A percentile compares a stretch with the other conserved stretches of the same genome.
Evolutionary conservation across 768 basidiomycete genomes (phyloP).

Genomic region (Hypholoma fasciculare): DNA sequence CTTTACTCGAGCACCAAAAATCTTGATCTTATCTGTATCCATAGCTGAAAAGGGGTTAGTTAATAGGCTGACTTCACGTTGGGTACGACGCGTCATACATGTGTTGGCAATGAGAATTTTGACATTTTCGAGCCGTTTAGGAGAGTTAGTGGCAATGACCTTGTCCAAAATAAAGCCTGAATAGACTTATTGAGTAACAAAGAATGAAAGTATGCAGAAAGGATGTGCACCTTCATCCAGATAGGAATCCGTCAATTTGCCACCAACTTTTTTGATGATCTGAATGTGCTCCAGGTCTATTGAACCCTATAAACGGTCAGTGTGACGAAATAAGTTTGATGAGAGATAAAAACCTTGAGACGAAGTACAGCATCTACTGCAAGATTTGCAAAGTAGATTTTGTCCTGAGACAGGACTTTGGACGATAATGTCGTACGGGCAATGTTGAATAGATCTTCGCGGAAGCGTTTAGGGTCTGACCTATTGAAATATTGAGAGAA

Average conservation of each 20-base stretch:
- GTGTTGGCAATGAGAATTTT: conserved; percentile 98
- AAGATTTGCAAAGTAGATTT: conserved; percentile 96
- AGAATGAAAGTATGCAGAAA: background rate
- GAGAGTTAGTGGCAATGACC: conserved; percentile 89
- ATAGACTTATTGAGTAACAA: background rate
- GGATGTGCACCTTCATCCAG: conserved; percentile 80
- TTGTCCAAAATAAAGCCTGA: conserved; percentile 98
- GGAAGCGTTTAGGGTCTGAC: conserved; percentile 72
- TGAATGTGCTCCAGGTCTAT: conserved; percentile 98
- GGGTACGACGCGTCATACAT: conserved; percentile 51
- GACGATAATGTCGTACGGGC: conserved; percentile 94
- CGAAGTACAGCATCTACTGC: conserved; percentile 96
- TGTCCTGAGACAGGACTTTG: conserved; percentile 96
- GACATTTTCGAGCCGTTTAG: conserved; percentile 91
- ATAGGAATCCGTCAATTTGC: conserved; percentile 97
- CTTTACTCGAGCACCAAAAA: conserved; percentile 95
- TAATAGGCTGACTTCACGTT: background rate
- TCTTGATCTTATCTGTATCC: conserved; percentile 99
- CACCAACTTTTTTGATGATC: conserved; percentile 99
- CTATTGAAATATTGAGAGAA: conserved; percentile 34
- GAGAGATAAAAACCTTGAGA: conserved; percentile 56
- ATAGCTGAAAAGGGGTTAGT: conserved; percentile 59
- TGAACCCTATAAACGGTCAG: conserved; percentile 64
- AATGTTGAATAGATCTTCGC: conserved; percentile 93
- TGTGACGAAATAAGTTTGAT: background rate